Conservation (phyloP, 2,329 filamentous ascomycete species). For the Elsinoe arachidis region DNA sequence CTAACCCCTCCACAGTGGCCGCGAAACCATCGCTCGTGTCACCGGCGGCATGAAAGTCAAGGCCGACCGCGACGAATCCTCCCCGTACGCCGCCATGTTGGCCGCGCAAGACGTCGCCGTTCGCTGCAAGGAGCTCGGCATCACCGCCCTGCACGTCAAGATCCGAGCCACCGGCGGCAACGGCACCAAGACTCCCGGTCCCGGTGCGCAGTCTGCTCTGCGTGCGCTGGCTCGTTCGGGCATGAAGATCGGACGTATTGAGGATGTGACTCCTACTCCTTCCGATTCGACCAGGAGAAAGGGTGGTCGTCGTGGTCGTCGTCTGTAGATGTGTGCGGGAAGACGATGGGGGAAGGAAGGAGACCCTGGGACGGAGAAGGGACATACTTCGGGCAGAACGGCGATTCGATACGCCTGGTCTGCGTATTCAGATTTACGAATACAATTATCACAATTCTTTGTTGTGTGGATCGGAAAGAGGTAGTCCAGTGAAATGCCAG, state of each 20-base stretch:
- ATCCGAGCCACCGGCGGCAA: slow-evolving; percentile 99
- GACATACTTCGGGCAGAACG: slow-evolving; percentile 28
- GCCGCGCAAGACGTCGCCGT: slow-evolving; percentile 86
- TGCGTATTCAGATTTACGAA: slow-evolving; percentile 20
- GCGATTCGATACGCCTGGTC: slow-evolving; percentile 28
- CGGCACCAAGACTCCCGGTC: slow-evolving; percentile 99
- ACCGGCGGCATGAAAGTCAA: slow-evolving; percentile 99
- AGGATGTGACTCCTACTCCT: slow-evolving; percentile 98
- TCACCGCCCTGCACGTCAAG: slow-evolving; percentile 99
- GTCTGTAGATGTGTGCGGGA: slow-evolving; percentile 56
- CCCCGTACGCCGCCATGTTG: slow-evolving; percentile 99
- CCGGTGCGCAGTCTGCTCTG: slow-evolving; percentile 97
- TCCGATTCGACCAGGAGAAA: slow-evolving; percentile 99
- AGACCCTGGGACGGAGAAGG: slow-evolving; percentile 25
- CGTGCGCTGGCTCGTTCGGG: slow-evolving; percentile 96
- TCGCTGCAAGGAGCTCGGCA: slow-evolving; percentile 78
- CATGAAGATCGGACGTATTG: slow-evolving; percentile 99
- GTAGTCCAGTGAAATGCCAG: slow-evolving; percentile 1
- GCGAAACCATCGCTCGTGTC: slow-evolving; percentile 99
- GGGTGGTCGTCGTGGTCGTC: slow-evolving; percentile 99
- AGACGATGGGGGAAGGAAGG: not conserved
- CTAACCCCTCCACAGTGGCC: slow-evolving; percentile 57
- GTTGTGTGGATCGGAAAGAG: not conserved
- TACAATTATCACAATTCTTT: slow-evolving; percentile 10
- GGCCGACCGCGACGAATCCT: slow-evolving; percentile 99